A percentile compares a stretch with the other conserved stretches of the same genome.
phyloP scores from a whole-genome alignment of 2,329 filamentous ascomycete species.

The Fusarium marasasianum region DNA sequence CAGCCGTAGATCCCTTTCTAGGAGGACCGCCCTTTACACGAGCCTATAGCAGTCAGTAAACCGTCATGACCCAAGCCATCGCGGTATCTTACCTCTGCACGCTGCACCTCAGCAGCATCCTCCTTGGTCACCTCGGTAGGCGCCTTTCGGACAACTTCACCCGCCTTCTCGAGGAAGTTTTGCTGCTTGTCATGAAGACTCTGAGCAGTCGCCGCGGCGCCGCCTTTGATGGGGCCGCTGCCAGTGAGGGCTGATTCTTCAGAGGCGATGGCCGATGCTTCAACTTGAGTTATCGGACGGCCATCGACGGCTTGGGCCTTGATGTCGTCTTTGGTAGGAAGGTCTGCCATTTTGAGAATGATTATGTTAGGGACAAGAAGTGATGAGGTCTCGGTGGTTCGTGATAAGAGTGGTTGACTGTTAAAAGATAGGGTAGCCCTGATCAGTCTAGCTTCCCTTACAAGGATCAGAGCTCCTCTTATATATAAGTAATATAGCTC shows the following conservation, averaged over 20 bases:
- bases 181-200: not conserved
- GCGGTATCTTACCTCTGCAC: not conserved
- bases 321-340: constrained; percentile 25
- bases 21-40: not conserved
- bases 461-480: too few relatives aligned
- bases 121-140: not conserved
- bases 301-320: constrained; percentile 15
- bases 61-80: not conserved
- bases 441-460: too few relatives aligned
- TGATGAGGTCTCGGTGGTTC: not conserved
- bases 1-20: not conserved
- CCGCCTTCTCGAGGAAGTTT: not conserved
- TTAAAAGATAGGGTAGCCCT: too few relatives aligned
- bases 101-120: not conserved
- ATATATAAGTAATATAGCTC: too few relatives aligned
- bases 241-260: constrained; percentile 28
- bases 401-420: too few relatives aligned
- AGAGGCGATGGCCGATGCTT: constrained; percentile 12
- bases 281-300: constrained; percentile 19
- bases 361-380: too few relatives aligned
- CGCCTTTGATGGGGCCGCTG: constrained; percentile 11
- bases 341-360: not conserved
- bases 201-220: not conserved
- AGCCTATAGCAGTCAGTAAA: not conserved
- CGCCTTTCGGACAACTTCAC: not conserved